phyloP scores from a whole-genome alignment of 306 rosid genomes.

The Aeschynomene evenia region DNA sequence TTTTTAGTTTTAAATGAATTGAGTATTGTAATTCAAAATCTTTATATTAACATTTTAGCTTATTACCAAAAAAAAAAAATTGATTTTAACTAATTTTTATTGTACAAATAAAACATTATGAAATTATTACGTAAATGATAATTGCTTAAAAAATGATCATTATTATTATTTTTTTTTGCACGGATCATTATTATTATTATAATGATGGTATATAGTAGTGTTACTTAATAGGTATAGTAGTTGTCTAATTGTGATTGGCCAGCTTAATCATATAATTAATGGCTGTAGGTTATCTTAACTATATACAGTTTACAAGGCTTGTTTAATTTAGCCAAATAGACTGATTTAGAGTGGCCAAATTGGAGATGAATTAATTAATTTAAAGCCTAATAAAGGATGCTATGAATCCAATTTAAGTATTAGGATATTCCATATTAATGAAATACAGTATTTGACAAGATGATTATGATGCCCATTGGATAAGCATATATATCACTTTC shows the following conservation, averaged over 20 bases:
- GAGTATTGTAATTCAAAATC: too few species aligned
- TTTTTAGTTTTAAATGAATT: too few species aligned
- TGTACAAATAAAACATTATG: too few species aligned
- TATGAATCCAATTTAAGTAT: not conserved
- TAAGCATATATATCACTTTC: slow-evolving; percentile 22
- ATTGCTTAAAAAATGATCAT: not conserved
- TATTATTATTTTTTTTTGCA: too few species aligned
- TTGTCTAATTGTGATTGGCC: not conserved
- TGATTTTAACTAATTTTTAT: too few species aligned
- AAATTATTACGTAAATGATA: not conserved
- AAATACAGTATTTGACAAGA: slow-evolving; percentile 23
- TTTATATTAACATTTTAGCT: too few species aligned
- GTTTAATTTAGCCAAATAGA: not conserved
- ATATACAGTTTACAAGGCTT: not conserved
- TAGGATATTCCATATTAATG: not conserved
- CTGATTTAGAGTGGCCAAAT: not conserved
- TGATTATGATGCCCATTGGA: slow-evolving; percentile 12
- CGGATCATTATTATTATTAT: not conserved
- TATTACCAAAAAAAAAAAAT: too few species aligned
- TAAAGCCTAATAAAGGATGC: not conserved
- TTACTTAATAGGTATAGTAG: not conserved
- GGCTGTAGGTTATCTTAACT: not conserved
- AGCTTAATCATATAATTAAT: not conserved
- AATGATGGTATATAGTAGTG: not conserved
- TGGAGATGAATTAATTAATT: not conserved